These are phyloP conservation scores for Acacia concinna DNA, from an alignment of 331 rosid genomes.

Conservation along the genomic window DNA sequence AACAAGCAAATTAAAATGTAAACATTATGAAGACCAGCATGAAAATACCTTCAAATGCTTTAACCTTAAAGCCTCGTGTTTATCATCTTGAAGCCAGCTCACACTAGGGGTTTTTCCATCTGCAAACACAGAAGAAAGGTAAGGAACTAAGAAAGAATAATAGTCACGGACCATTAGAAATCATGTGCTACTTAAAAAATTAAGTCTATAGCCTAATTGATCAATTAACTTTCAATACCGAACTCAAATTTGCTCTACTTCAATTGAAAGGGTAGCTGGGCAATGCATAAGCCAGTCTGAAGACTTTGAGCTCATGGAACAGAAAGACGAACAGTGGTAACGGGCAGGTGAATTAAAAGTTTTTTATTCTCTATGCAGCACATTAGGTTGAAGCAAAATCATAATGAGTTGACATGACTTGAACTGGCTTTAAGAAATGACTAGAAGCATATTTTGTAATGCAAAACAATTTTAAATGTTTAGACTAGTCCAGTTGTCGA, in stretches of 20 bases:
- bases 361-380: background rate
- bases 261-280: constrained; percentile 10
- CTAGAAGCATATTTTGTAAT: background rate
- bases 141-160: constrained; percentile 26
- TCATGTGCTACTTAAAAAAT: background rate
- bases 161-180: constrained; percentile 14
- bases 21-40: constrained; percentile 7
- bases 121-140: constrained; percentile 23
- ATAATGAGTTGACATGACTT: background rate
- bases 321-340: background rate
- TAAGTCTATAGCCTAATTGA: background rate
- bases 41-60: constrained; percentile 77
- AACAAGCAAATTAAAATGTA: constrained; percentile 11
- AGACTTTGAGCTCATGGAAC: background rate
- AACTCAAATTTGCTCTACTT: background rate
- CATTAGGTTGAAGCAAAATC: background rate
- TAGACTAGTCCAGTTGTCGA: background rate
- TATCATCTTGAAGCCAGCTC: constrained; percentile 79
- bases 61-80: constrained; percentile 63
- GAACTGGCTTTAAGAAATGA: background rate
- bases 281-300: constrained; percentile 11
- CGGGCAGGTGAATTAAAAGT: background rate
- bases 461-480: background rate
- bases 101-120: constrained; percentile 52
- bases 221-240: constrained; percentile 20